Evolutionary conservation across 768 basidiomycete species (phyloP).

Genomic region (Boletellus emodensis): DNA sequence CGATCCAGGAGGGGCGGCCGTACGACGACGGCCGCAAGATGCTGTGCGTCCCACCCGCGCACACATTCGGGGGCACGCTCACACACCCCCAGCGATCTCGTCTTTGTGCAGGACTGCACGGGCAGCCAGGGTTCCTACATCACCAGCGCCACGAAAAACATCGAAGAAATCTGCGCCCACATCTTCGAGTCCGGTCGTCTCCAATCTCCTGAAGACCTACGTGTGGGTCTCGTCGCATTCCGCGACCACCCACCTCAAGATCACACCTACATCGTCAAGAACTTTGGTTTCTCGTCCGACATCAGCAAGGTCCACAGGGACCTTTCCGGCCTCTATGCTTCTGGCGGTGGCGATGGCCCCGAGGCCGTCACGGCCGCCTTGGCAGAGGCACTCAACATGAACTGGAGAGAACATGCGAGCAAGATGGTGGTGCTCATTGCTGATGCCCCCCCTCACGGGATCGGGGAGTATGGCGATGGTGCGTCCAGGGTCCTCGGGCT

Average conservation of each 20-base stretch:
- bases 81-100: slow-evolving; percentile 64
- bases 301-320: slow-evolving; percentile 83
- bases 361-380: slow-evolving; percentile 95
- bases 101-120: slow-evolving; percentile 94
- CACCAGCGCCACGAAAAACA: slow-evolving; percentile 93
- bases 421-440: slow-evolving; percentile 98
- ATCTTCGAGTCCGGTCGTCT: slow-evolving; percentile 94
- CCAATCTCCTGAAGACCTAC: slow-evolving; percentile 80
- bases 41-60: slow-evolving; percentile 52
- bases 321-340: slow-evolving; percentile 80
- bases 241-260: slow-evolving; percentile 98
- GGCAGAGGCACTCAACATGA: slow-evolving; percentile 81
- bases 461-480: slow-evolving; percentile 97
- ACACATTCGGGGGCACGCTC: slow-evolving; percentile 15
- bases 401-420: slow-evolving; percentile 83
- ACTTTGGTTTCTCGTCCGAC: slow-evolving; percentile 92
- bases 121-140: slow-evolving; percentile 90
- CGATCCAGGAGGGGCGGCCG: slow-evolving; percentile 28
- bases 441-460: slow-evolving; percentile 96
- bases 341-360: slow-evolving; percentile 91
- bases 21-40: slow-evolving; percentile 55
- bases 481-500: slow-evolving; percentile 17
- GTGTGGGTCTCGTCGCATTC: slow-evolving; percentile 91
- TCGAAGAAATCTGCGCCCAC: slow-evolving; percentile 90
- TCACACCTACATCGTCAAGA: slow-evolving; percentile 89